Percentiles rank a stretch among this genome's conserved stretches.
phyloP scores from a whole-genome alignment of 805 yeast species.

The Huiozyma sinensis region DNA sequence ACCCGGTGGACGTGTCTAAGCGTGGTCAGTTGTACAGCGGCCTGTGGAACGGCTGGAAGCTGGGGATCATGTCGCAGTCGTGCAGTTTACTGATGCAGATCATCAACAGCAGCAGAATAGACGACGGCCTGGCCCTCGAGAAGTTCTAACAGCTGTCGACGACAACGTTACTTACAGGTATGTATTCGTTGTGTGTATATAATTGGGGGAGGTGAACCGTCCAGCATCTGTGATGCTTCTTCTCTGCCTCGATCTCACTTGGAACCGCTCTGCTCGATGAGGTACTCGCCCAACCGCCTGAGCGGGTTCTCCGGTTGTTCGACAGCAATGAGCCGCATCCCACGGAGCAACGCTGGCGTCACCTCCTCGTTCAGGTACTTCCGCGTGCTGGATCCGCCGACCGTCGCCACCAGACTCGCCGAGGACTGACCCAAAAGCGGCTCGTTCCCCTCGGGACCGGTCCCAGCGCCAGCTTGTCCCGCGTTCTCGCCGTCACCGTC shows the following conservation, averaged over 20 bases:
- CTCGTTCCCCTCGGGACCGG: not conserved
- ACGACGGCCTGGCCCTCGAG: not conserved
- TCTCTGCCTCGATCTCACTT: not conserved
- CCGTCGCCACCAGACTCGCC: constrained; percentile 34
- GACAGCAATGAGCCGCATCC: constrained; percentile 44
- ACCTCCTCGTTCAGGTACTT: constrained; percentile 55
- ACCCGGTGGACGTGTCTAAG: not conserved
- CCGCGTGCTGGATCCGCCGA: constrained; percentile 66
- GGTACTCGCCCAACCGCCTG: constrained; percentile 41
- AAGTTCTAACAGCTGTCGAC: not conserved
- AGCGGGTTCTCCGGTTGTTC: constrained; percentile 48
- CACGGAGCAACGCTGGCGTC: constrained; percentile 53
- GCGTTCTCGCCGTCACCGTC: not conserved
- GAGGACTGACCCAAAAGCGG: not conserved
- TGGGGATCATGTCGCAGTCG: not conserved
- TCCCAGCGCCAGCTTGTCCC: not conserved
- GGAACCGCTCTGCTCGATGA: constrained; percentile 30
- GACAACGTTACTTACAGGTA: no score
- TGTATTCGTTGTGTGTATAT: no score
- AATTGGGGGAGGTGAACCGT: no score
- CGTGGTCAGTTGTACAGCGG: not conserved
- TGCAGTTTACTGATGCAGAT: not conserved
- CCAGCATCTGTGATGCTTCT: not conserved
- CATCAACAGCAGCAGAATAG: not conserved
- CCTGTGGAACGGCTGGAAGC: not conserved